A percentile compares a stretch with the other conserved stretches of the same genome.
Evolutionary conservation across 169 alveolate genomes (phyloP).

Genomic region (Cryptosporidium muris): DNA sequence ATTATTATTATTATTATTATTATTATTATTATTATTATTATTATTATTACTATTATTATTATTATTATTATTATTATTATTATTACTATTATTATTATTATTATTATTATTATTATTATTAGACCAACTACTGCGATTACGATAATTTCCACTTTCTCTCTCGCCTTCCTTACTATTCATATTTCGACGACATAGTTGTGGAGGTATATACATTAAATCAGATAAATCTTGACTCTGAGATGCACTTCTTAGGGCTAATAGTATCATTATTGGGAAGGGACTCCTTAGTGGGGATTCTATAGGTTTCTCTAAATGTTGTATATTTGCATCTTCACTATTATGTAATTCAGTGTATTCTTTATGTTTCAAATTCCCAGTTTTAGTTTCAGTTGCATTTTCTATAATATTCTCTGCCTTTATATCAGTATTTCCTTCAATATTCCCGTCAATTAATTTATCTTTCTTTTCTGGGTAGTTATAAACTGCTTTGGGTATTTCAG

Average conservation of each 20-base stretch:
- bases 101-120: not conserved
- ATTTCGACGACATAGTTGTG: conserved; percentile 54
- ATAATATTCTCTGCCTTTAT: too few species aligned
- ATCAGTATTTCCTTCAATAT: too few species aligned
- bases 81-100: conserved; percentile 7
- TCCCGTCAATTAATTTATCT: too few species aligned
- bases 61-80: not conserved
- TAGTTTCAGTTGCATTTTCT: too few species aligned
- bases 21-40: not conserved
- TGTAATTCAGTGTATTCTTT: too few species aligned
- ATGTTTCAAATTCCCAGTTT: too few species aligned
- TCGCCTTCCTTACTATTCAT: conserved; percentile 29
- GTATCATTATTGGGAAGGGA: conserved; percentile 28
- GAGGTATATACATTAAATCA: conserved; percentile 17
- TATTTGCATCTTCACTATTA: too few species aligned
- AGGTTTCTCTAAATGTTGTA: too few species aligned
- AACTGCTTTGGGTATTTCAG: too few species aligned
- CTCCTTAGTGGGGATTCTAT: not conserved
- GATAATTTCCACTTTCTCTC: conserved; percentile 34
- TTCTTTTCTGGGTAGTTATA: too few species aligned
- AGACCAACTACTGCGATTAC: conserved; percentile 49
- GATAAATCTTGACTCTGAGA: conserved; percentile 6
- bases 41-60: conserved; percentile 8
- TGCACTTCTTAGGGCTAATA: conserved; percentile 20
- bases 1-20: not conserved